Base-by-base conservation (phyloP, 179 eudicot species). In the Heliamphora pulchella region DNA sequence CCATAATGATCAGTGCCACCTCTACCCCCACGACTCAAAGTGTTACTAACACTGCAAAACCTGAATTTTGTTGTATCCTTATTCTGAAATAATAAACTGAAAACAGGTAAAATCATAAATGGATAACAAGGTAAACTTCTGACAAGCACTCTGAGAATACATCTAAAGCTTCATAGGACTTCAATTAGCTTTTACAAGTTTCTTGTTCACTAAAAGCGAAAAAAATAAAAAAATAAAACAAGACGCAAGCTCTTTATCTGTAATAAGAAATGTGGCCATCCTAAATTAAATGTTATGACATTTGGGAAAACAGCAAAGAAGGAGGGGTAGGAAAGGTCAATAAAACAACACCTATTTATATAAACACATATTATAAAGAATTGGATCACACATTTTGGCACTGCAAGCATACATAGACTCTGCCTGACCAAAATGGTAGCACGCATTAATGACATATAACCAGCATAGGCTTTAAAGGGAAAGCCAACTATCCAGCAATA, bases 31-130 rank as follows among this genome's bases (percentile, higher is more conserved):
- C 97, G 97, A 76, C 80, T 85, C 50, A 93, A 88, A 78, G 84
- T 76, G 83, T 81, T 86, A 87, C 79, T 84, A 59, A 75, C 79
- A 75, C 93, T 91, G 76, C 98, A 93, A 66, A 91, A 68, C 89
- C 94, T 91, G 39, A 91, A 79, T 73, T 96, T 98, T 65, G 90
- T 79, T 22, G 88, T 83, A 84, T 94, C 93, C 87, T 95, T 96
- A 78, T 3, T 81, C 99, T 96, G 96, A 76, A 86, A 44, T 67
- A 75, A 79, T 18, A 43, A 78, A 11, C 41, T 15, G 9, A 79
- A 74, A 59, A 59, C 22, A 77, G 67, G 54, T 51, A 65, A 75
- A 39, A 31, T 31, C 31, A 31, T 31, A 31, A 78, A 57, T 13
- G 55, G 43, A 66, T 76, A 18, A 77, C 3, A 53, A 64, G 17